These are phyloP conservation scores for Podospora didyma DNA, from an alignment of 495 filamentous ascomycete species.

Conservation along the genomic window DNA sequence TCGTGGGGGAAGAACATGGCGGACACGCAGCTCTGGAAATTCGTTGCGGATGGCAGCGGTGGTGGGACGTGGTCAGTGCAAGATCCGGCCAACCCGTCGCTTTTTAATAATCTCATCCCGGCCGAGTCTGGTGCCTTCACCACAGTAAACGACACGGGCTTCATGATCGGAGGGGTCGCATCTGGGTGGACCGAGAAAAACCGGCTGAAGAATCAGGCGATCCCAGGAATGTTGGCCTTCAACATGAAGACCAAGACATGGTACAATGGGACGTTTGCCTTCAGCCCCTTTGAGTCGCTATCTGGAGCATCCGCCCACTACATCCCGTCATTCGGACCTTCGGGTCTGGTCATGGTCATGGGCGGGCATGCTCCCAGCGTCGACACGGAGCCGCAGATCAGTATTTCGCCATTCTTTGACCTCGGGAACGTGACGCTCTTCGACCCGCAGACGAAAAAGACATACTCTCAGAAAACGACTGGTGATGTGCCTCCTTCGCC, in stretches of 20 bases:
- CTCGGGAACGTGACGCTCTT: conserved; percentile 28
- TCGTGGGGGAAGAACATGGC: conserved; percentile 8
- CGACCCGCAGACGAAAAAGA: conserved; percentile 31
- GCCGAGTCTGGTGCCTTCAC: conserved; percentile 1
- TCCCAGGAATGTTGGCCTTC: conserved; percentile 19
- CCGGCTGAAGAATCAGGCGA: conserved; percentile 1
- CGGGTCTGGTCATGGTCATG: conserved; percentile 32
- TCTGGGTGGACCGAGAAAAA: conserved; percentile 3
- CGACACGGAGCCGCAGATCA: not conserved
- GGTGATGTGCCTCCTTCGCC: conserved; percentile 21
- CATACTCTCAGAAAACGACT: conserved; percentile 29
- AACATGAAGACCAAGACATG: conserved; percentile 16
- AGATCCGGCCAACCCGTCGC: not conserved
- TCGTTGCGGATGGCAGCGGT: conserved; percentile 29
- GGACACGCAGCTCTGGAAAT: conserved; percentile 26
- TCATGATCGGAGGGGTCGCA: conserved; percentile 13
- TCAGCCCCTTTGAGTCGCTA: conserved; percentile 7
- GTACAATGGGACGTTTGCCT: conserved; percentile 10
- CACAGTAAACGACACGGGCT: conserved; percentile 5
- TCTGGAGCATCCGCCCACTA: conserved; percentile 22
- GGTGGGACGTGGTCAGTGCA: conserved; percentile 32
- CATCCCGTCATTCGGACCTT: conserved; percentile 21
- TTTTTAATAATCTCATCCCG: conserved; percentile 3
- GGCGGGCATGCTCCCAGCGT: conserved; percentile 26
- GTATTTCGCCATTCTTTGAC: not conserved